Conservation (phyloP, 192 early-diverging fungal species). For the Endogone sp. region DNA sequence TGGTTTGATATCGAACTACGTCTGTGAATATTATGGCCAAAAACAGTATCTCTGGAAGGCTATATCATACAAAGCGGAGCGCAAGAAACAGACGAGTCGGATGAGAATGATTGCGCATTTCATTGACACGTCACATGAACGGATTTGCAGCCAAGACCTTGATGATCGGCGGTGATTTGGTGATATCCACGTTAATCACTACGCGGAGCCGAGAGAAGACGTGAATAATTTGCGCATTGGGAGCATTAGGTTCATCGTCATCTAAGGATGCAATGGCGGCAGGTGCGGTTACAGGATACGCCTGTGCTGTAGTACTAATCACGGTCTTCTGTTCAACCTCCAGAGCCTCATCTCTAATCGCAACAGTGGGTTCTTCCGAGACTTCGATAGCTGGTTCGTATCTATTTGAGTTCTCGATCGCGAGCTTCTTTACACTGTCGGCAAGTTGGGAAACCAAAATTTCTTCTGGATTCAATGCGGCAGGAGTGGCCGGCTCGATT, state of each 20-base stretch:
- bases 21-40: not conserved
- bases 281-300: not conserved
- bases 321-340: not conserved
- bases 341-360: not conserved
- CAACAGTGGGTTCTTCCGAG: not conserved
- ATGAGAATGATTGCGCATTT: not conserved
- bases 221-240: slow-evolving; percentile 34
- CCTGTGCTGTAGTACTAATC: not conserved
- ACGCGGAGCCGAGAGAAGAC: slow-evolving; percentile 43
- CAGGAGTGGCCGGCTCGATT: not conserved
- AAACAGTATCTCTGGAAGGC: not conserved
- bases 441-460: not conserved
- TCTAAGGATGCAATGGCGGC: not conserved
- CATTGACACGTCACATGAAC: slow-evolving; percentile 18
- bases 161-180: slow-evolving; percentile 49
- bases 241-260: slow-evolving; percentile 3
- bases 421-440: slow-evolving; percentile 8
- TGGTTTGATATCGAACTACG: too few species aligned
- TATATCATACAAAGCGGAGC: not conserved
- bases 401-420: slow-evolving; percentile 12
- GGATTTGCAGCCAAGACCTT: slow-evolving; percentile 53
- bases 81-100: not conserved
- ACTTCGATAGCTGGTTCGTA: not conserved
- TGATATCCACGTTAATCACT: slow-evolving; percentile 43
- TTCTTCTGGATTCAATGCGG: not conserved